A percentile compares a stretch with the other conserved stretches of the same genome.
Evolutionary conservation across 805 yeast species (phyloP).

Genomic region (Hemisphaericaspora nanyangensis): DNA sequence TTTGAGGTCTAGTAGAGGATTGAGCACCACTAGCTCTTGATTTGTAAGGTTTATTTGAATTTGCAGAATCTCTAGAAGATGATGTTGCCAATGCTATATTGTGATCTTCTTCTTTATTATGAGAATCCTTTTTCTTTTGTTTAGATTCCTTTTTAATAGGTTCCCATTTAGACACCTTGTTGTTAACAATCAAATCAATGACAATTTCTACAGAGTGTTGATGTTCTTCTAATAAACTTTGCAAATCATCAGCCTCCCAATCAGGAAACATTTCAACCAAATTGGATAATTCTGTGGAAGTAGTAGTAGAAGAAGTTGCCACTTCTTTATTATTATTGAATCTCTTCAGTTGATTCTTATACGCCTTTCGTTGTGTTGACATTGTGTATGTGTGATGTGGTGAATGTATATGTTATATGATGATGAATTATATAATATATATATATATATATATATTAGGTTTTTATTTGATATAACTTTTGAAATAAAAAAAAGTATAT

Average conservation of each 20-base stretch:
- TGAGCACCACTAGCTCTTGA: constrained; percentile 3
- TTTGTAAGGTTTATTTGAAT: constrained; percentile 8
- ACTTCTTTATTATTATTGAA: constrained; percentile 18
- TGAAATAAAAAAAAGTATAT: no score
- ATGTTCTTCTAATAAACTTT: constrained; percentile 70
- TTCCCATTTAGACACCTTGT: constrained; percentile 91
- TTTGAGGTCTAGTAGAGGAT: constrained; percentile 5
- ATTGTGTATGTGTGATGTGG: not conserved
- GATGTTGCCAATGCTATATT: not conserved
- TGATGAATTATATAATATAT: not conserved
- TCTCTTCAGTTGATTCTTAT: constrained; percentile 47
- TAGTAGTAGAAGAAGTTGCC: not conserved
- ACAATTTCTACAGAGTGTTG: constrained; percentile 71
- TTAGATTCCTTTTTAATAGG: constrained; percentile 75
- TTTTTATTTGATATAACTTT: no score
- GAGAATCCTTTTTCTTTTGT: constrained; percentile 33
- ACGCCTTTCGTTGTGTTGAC: constrained; percentile 32
- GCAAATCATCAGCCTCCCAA: constrained; percentile 86
- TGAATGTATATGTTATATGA: no score
- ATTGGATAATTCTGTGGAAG: constrained; percentile 41
- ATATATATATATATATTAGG: no score
- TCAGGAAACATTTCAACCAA: constrained; percentile 88
- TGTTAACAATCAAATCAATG: constrained; percentile 83
- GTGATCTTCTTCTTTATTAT: constrained; percentile 9
- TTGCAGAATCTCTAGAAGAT: constrained; percentile 10